phyloP scores from a whole-genome alignment of 805 yeast genomes.

The Gaillardinia entomophila region DNA sequence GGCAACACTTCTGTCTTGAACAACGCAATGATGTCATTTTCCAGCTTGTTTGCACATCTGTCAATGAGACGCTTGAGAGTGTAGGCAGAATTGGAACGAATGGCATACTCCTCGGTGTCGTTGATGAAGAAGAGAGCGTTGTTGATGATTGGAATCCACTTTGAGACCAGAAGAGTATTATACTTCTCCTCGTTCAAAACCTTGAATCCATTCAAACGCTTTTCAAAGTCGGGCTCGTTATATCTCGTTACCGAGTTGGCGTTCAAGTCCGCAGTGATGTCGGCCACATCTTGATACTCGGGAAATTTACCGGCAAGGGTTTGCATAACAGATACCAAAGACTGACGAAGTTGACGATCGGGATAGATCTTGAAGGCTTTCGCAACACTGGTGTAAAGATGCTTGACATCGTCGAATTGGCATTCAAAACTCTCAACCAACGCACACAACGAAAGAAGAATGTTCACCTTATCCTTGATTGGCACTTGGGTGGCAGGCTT shows the following conservation, averaged over 20 bases:
- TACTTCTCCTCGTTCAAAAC: constrained; percentile 54
- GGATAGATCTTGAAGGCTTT: constrained; percentile 52
- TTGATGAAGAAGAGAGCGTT: constrained; percentile 64
- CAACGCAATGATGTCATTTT: constrained; percentile 26
- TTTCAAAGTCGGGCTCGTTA: constrained; percentile 75
- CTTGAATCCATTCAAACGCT: constrained; percentile 63
- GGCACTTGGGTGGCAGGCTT: constrained; percentile 50
- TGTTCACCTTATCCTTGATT: constrained; percentile 46
- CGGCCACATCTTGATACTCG: constrained; percentile 37
- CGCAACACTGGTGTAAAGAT: constrained; percentile 46
- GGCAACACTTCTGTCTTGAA: constrained; percentile 59
- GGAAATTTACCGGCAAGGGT: constrained; percentile 51
- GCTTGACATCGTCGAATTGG: constrained; percentile 43
- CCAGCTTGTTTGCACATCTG: constrained; percentile 28
- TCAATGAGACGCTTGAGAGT: constrained; percentile 63
- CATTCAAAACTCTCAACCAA: constrained; percentile 52
- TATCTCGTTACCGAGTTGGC: constrained; percentile 57
- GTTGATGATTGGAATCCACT: constrained; percentile 79
- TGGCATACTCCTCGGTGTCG: constrained; percentile 73
- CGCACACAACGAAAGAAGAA: constrained; percentile 52
- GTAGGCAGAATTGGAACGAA: constrained; percentile 72
- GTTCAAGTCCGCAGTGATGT: constrained; percentile 60
- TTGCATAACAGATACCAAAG: constrained; percentile 53
- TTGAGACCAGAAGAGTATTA: constrained; percentile 36
- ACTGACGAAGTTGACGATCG: constrained; percentile 57